A percentile compares a stretch with the other conserved stretches of the same genome.
phyloP scores from a whole-genome alignment of 2,329 filamentous ascomycete species.

The Stagonosporopsis chrysanthemi region DNA sequence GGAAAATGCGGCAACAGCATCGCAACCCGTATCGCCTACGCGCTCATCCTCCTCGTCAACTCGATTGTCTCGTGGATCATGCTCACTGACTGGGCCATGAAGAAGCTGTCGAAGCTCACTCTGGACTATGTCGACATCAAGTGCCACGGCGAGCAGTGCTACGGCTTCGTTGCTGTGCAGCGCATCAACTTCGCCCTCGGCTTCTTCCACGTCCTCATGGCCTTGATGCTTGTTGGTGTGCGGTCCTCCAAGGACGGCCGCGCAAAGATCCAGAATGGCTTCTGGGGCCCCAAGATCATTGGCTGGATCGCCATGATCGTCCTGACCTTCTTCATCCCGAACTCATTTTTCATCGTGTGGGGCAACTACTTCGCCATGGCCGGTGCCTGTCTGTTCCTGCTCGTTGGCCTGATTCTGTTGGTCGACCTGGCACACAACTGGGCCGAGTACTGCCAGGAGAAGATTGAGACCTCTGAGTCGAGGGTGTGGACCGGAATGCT shows the following conservation, averaged over 20 bases:
- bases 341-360: constrained; percentile 93
- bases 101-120: constrained; percentile 90
- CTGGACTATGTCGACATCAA: constrained; percentile 96
- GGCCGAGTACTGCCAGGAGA: constrained; percentile 93
- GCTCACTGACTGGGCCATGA: constrained; percentile 98
- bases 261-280: constrained; percentile 94
- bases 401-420: constrained; percentile 88
- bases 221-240: constrained; percentile 84
- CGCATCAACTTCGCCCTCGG: constrained; percentile 98
- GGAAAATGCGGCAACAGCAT: constrained; percentile 94
- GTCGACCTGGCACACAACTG: constrained; percentile 96
- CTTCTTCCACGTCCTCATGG: constrained; percentile 88
- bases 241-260: constrained; percentile 85
- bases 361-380: constrained; percentile 91
- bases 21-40: constrained; percentile 95
- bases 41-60: constrained; percentile 92
- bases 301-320: constrained; percentile 88
- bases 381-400: constrained; percentile 89
- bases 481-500: constrained; percentile 83
- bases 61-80: constrained; percentile 98
- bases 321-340: constrained; percentile 93
- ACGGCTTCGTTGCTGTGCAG: constrained; percentile 95
- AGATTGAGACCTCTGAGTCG: constrained; percentile 91
- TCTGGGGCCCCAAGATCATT: constrained; percentile 96
- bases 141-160: constrained; percentile 86